Base-by-base conservation (phyloP, 2,329 filamentous ascomycete species). In the Cordyceps cateniannulata region DNA sequence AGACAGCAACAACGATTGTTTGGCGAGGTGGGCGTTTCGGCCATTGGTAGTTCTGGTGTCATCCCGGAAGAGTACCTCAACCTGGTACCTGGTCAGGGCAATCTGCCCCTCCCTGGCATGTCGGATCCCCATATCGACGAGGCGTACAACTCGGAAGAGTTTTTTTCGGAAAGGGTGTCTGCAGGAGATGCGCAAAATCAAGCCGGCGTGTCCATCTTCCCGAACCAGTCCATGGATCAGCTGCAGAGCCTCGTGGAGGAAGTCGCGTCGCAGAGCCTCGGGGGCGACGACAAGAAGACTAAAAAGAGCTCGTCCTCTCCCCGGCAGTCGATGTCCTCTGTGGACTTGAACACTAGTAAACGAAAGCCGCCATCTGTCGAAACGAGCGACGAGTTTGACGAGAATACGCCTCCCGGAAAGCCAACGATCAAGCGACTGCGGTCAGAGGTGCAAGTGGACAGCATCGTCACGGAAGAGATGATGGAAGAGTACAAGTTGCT, bases 351-450 rank as follows among this genome's bases (percentile, higher is more conserved):
- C 45, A 75, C 77, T 4, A 85, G 83, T 71, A 86, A 86, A 68
- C 74, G 83, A 51, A 85, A 85, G 63, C 77, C 81, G 1, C 63
- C 71, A 4, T 77, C 74, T 1, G 70, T 74, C 35, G 80, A 83
- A 48, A 76, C 75, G 2, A 83, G 80, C 65, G 82, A 82, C 55
- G 82, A 84, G 62, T 77, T 75, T 53, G 80, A 81, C 52, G 70
- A 72, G 40, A 70, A 66, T 52, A 69, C 65, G 5, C 66, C 68
- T 2, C 67, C 67, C 2, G 70, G 71, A 45, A 80, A 81, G 63
- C 80, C 81, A 3, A 77, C 74, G 0, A 78, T 84, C 69, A 86
- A 86, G 68, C 74, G 82, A 65, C 72, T 85, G 18, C 82, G 81
- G 63, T 84, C 83, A 0, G 78, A 80, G 55, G 71, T 69, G 3